Conservation (phyloP, 441 rosid genomes). For the Mallotus repandus region DNA sequence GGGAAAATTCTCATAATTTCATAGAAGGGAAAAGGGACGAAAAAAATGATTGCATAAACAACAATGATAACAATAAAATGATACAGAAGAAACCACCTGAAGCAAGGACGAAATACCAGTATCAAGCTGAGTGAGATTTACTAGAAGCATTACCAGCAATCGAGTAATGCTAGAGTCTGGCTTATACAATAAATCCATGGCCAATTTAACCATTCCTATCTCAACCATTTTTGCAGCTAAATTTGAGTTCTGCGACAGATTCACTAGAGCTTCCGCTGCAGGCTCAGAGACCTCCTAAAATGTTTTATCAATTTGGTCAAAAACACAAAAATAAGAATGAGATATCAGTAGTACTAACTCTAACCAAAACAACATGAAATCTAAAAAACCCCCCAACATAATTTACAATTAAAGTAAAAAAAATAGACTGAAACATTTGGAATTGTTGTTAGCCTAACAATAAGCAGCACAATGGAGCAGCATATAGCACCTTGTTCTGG, state of each 20-base stretch:
- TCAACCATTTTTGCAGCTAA: conserved; percentile 64
- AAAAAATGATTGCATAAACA: not conserved
- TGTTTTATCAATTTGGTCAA: not conserved
- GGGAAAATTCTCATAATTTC: conserved; percentile 11
- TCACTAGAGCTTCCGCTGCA: conserved; percentile 81
- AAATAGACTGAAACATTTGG: not conserved
- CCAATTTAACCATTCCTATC: conserved; percentile 55
- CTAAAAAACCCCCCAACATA: not conserved
- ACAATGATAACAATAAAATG: conserved; percentile 3
- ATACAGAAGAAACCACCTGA: conserved; percentile 51
- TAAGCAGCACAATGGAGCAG: too few relatives aligned
- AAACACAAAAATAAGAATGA: not conserved
- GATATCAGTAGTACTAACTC: too few relatives aligned
- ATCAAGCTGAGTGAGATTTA: conserved; percentile 82
- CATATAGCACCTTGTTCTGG: conserved; percentile 58
- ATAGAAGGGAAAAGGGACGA: not conserved
- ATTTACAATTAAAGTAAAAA: not conserved
- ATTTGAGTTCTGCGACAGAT: conserved; percentile 71
- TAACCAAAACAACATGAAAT: not conserved
- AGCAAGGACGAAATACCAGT: conserved; percentile 75
- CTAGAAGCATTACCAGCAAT: conserved; percentile 83
- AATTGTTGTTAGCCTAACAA: not conserved
- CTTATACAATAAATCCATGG: conserved; percentile 67
- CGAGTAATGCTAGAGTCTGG: conserved; percentile 54
- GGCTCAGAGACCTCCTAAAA: conserved; percentile 88